These are phyloP conservation scores for Fusarium sp. DNA, from an alignment of 2,329 filamentous ascomycete genomes.

Conservation along the genomic window DNA sequence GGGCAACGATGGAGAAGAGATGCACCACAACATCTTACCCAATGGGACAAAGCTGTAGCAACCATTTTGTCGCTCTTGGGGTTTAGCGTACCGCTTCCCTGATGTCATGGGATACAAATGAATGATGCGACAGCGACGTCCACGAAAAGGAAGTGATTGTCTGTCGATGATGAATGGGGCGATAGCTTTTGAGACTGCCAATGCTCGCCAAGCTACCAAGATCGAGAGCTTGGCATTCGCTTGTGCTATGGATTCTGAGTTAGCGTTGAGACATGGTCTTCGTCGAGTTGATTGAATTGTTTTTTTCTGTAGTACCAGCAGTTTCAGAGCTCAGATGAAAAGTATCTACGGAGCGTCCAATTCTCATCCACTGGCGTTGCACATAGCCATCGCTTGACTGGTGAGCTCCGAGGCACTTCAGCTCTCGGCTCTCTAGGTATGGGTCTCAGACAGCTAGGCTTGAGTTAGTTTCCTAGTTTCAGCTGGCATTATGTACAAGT, in stretches of 20 bases:
- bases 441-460: constrained; percentile 3
- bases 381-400: not conserved
- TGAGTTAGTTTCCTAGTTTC: constrained; percentile 25
- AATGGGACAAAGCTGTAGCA: constrained; percentile 21
- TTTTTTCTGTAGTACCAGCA: not conserved
- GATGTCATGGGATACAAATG: constrained; percentile 32
- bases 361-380: not conserved
- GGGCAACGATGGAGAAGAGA: constrained; percentile 9
- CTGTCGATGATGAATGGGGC: constrained; percentile 25
- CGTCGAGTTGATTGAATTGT: not conserved
- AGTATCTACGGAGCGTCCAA: constrained; percentile 2
- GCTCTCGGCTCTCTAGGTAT: constrained; percentile 6
- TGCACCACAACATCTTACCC: constrained; percentile 25
- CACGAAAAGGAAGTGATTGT: constrained; percentile 25
- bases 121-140: constrained; percentile 33
- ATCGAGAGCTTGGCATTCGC: constrained; percentile 4
- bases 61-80: constrained; percentile 5
- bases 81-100: constrained; percentile 25
- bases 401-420: not conserved
- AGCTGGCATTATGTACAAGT: constrained; percentile 12
- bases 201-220: constrained; percentile 18
- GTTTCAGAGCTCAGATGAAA: not conserved
- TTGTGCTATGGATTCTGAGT: not conserved
- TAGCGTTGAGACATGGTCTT: constrained; percentile 9
- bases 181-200: constrained; percentile 9